A percentile compares a stretch with the other conserved stretches of the same genome.
These are phyloP conservation scores for Excoecaria agallocha DNA, from an alignment of 345 rosid genomes.

Conservation along the genomic window DNA sequence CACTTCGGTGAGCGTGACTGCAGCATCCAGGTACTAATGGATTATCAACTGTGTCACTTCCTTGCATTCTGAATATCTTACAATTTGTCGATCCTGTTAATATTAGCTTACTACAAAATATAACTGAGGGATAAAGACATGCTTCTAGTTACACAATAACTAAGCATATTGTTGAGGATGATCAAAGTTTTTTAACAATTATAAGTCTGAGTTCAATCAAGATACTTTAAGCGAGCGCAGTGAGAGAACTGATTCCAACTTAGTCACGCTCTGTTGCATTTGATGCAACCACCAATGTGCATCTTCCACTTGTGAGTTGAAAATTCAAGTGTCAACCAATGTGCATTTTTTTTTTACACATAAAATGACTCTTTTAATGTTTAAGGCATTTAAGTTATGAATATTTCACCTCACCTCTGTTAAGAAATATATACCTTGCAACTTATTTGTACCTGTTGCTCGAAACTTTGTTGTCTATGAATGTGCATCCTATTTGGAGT, in stretches of 20 bases:
- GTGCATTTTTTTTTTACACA: not conserved
- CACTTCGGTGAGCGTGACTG: slow-evolving; percentile 99
- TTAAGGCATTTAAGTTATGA: not conserved
- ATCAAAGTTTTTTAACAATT: not conserved
- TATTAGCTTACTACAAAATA: not conserved
- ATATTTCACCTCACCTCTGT: not conserved
- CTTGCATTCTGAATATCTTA: not conserved
- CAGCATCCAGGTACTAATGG: slow-evolving; percentile 81
- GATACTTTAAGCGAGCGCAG: not conserved
- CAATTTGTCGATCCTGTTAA: slow-evolving; percentile 1
- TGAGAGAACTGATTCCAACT: not conserved
- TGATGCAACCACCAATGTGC: not conserved
- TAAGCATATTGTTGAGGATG: not conserved
- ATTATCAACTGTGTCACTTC: not conserved
- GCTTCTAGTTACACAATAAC: not conserved
- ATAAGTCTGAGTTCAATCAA: not conserved
- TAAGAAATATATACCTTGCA: not conserved
- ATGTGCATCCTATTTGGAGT: not conserved
- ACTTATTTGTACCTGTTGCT: not conserved
- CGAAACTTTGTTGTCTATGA: not conserved
- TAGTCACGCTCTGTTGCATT: not conserved
- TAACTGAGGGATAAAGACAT: not conserved
- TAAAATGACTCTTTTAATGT: not conserved
- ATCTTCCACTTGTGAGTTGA: not conserved
- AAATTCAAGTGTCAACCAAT: not conserved